Evolutionary conservation across 208 protist genomes (phyloP), one percentile per base, ranked within the genome.

Genomic region (Trypanosoma lewisi): DNA sequence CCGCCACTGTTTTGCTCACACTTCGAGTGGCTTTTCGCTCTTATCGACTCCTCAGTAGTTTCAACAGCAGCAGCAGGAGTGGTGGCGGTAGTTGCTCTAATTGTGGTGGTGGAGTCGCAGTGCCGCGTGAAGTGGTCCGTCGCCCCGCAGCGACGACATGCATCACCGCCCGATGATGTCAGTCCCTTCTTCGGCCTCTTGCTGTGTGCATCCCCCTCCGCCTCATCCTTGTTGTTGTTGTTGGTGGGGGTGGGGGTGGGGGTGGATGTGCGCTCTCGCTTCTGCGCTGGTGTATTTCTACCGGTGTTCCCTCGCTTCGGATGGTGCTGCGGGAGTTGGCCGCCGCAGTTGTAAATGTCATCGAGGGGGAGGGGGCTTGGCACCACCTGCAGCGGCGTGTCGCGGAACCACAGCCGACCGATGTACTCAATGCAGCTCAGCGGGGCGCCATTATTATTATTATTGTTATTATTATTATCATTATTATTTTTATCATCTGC

Each of bases 261-360:
- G n/a, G n/a, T n/a, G n/a, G n/a, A n/a, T n/a, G n/a, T 6, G 36
- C 36, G 6, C 36, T 12, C 36, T 12, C 36, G 36, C 36, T 12
- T 12, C 36, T 39, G 8, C 36, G 8, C 36, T 39, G 36, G 36
- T 12, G 36, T 12, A 6, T 12, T 12, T 42, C 28, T 58, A 56
- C n/a, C 63, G 57, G 8, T 45, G 16, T 39, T n/a, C 41, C 21
- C 19, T 2, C 21, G 6, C 48, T 33, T 47, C 27, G 44, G n/a
- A 9, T 50, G 64, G 57, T 79, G 74, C 58, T 70, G 51, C 39
- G 82, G 83, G 9, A 93, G 76, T 2, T 63, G 49, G 9, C 83
- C 87, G 7, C 83, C 87, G 28, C 67, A 73, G 14, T 7, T 39
- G 71, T 82, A 86, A 30, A 94, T 75, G 63, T 88, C 87, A 0